These are phyloP conservation scores for Luvunga scandens DNA, from an alignment of 345 rosid genomes.

Conservation along the genomic window DNA sequence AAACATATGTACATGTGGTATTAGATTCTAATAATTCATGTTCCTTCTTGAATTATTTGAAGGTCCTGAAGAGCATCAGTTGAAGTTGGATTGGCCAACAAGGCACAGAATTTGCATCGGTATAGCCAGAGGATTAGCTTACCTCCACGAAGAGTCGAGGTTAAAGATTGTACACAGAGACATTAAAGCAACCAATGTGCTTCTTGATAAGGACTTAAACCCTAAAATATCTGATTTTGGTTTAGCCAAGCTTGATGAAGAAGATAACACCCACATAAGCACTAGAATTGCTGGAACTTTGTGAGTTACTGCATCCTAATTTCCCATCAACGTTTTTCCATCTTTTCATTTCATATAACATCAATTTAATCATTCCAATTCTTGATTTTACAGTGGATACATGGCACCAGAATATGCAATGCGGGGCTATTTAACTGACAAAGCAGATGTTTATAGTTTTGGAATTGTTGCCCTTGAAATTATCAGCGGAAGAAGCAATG, in stretches of 20 bases:
- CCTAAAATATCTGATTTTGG: slow-evolving; percentile 73
- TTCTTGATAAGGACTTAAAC: slow-evolving; percentile 50
- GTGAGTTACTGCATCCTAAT: slow-evolving; percentile 27
- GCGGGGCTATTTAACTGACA: slow-evolving; percentile 32
- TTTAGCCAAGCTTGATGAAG: slow-evolving; percentile 66
- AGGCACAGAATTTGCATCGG: slow-evolving; percentile 65
- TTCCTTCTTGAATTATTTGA: not conserved
- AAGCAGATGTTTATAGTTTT: slow-evolving; percentile 41
- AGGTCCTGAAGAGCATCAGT: slow-evolving; percentile 41
- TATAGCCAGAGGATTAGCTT: slow-evolving; percentile 63
- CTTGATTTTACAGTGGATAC: slow-evolving; percentile 30
- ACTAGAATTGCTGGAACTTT: slow-evolving; percentile 65
- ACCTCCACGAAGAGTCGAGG: slow-evolving; percentile 69
- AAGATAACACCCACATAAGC: slow-evolving; percentile 66
- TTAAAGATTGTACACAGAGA: slow-evolving; percentile 72
- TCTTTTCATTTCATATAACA: not conserved
- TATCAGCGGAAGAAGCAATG: slow-evolving; percentile 28
- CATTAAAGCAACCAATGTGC: slow-evolving; percentile 68
- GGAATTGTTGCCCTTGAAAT: slow-evolving; percentile 39
- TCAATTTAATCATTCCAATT: not conserved
- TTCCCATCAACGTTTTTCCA: not conserved
- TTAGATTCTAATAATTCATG: not conserved
- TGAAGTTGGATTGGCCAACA: slow-evolving; percentile 59
- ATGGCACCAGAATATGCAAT: slow-evolving; percentile 45
- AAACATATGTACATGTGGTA: not conserved